Conservation (phyloP, 768 basidiomycete species). For the Termitomyces sp. region DNA sequence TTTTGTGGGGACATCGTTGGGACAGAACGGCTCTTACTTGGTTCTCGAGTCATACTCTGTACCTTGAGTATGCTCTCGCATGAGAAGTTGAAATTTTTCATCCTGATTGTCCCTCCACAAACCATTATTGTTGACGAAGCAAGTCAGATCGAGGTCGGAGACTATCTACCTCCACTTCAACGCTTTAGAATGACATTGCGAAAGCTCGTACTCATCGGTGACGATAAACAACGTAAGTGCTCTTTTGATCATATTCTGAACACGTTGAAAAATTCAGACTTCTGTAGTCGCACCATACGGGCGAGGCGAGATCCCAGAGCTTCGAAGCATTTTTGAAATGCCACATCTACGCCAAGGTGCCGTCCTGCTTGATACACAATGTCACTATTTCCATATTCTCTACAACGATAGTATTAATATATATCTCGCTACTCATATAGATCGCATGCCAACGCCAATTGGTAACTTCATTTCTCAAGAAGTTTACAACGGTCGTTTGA, state of each 20-base stretch:
- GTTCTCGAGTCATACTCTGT: slow-evolving; percentile 56
- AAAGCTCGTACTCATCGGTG: slow-evolving; percentile 51
- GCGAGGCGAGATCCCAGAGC: slow-evolving; percentile 42
- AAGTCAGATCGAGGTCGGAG: slow-evolving; percentile 51
- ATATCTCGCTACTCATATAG: slow-evolving; percentile 17
- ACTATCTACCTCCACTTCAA: slow-evolving; percentile 39
- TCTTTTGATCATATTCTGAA: background rate
- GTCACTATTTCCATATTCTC: slow-evolving; percentile 31
- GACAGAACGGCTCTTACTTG: slow-evolving; percentile 26
- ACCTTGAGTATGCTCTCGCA: slow-evolving; percentile 65
- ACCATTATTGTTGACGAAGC: slow-evolving; percentile 52
- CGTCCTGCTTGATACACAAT: slow-evolving; percentile 58
- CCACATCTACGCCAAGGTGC: slow-evolving; percentile 39
- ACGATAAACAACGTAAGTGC: slow-evolving; percentile 47
- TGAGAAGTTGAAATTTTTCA: slow-evolving; percentile 20
- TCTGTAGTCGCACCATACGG: slow-evolving; percentile 64
- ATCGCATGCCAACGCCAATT: slow-evolving; percentile 66
- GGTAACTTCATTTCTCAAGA: slow-evolving; percentile 57
- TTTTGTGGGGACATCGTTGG: slow-evolving; percentile 22
- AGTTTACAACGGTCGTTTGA: slow-evolving; percentile 53
- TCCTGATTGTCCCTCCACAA: slow-evolving; percentile 30
- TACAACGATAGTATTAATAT: background rate
- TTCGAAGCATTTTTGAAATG: slow-evolving; percentile 64
- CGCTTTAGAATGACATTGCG: slow-evolving; percentile 31
- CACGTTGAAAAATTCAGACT: background rate